Evolutionary conservation across 495 filamentous ascomycete species (phyloP).

Genomic region (Oidiodendron maius): DNA sequence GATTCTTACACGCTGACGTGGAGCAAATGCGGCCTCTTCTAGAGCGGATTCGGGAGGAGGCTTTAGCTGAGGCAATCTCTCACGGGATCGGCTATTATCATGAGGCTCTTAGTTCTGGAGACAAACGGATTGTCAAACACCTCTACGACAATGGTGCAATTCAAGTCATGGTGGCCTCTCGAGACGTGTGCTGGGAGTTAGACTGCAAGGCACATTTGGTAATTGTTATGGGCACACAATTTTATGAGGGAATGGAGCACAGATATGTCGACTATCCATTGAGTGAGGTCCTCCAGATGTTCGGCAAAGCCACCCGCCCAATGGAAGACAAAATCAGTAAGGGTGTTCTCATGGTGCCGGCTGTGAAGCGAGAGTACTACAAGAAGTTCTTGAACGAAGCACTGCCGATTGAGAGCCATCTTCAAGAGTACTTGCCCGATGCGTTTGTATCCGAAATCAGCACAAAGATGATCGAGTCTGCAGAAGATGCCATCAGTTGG

Average conservation of each 20-base stretch:
- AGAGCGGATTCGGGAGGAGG: constrained; percentile 73
- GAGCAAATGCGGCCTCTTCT: constrained; percentile 79
- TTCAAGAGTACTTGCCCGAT: constrained; percentile 87
- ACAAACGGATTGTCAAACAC: constrained; percentile 90
- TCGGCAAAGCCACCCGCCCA: constrained; percentile 81
- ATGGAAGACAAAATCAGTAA: constrained; percentile 74
- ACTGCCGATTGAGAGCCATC: constrained; percentile 88
- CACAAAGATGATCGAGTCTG: constrained; percentile 86
- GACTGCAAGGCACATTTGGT: constrained; percentile 84
- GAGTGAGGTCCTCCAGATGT: constrained; percentile 99
- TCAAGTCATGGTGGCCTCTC: constrained; percentile 86
- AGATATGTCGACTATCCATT: constrained; percentile 96
- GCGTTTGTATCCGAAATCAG: constrained; percentile 96
- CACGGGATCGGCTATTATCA: constrained; percentile 98
- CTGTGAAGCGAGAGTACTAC: constrained; percentile 94
- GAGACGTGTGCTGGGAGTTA: constrained; percentile 96
- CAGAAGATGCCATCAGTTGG: constrained; percentile 98
- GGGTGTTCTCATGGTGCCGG: constrained; percentile 90
- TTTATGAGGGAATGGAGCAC: constrained; percentile 94
- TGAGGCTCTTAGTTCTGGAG: constrained; percentile 79
- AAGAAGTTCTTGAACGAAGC: constrained; percentile 98
- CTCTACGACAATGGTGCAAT: constrained; percentile 89
- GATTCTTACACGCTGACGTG: constrained; percentile 77
- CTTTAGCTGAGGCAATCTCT: constrained; percentile 83
- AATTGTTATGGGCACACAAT: constrained; percentile 98